Evolutionary conservation across 1,284 basidiomycete species (phyloP), one percentile per base, ranked within the genome.

Genomic region (Boletus semigastroideus): DNA sequence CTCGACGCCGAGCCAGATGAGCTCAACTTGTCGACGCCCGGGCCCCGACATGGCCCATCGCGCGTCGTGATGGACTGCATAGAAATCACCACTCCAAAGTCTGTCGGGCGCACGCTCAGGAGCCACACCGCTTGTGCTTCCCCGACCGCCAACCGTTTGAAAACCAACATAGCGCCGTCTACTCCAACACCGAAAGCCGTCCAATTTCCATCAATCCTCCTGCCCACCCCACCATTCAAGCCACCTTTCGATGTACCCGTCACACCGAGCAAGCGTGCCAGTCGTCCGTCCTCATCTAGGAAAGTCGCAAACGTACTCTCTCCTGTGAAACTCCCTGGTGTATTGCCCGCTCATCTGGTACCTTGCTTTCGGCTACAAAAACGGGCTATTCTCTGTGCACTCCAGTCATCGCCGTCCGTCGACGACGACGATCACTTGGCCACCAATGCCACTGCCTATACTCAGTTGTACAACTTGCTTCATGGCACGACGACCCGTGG

Each of bases 401-500:
- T 87, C 6, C 74, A 73, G 17, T 56, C 72, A 41, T 58, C 67
- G 10, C 46, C 63, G n/a, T 42, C 42, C 11, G 62, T 64, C 28
- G 67, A 68, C n/a, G 67, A 67, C 27, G 64, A 69, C 19, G 62
- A 65, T 7, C 62, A 70, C 27, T 56, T 62, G 1, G 64, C 76
- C 4, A 73, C 80, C 3, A 88, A 87, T 59, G 64, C 57, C 1
- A 58, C 73, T 19, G 80, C 84, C 0, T 69, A 71, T 19, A 61
- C 78, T 36, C 82, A 87, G 44, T 67, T 96, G 5, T 63, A 72
- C 1, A 78, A 80, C 43, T 70, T 96, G 22, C 71, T 95, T 6
- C 68, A 72, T 20, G 92, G 92, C 3, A 92, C 90, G 1, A 78
- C 89, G 2, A 72, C 74, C 27, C 81, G 92, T 31, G 88, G 87